Conservation (phyloP, 345 rosid species). For the Pseudoturritis turrita region DNA sequence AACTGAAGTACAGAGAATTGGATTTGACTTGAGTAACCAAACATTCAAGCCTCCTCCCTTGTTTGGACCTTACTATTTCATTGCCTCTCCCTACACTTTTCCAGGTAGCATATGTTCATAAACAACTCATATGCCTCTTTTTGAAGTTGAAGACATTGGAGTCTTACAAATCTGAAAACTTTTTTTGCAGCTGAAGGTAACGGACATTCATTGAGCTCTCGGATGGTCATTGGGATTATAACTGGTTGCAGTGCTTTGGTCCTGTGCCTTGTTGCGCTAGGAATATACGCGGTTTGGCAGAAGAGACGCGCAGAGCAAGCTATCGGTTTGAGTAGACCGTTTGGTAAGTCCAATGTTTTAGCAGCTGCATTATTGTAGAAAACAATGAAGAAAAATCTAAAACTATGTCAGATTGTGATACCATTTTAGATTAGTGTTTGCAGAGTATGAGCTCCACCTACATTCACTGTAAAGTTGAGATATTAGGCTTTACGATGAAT, state of each 20-base stretch:
- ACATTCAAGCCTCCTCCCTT: constrained; percentile 75
- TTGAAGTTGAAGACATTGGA: not conserved
- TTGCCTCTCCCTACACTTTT: constrained; percentile 80
- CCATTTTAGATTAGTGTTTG: not conserved
- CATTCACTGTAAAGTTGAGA: not conserved
- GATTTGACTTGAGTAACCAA: constrained; percentile 81
- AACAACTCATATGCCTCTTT: not conserved
- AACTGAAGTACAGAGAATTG: constrained; percentile 60
- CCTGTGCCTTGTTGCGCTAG: constrained; percentile 62
- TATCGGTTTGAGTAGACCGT: constrained; percentile 78
- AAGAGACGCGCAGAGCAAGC: constrained; percentile 95
- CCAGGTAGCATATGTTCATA: constrained; percentile 47
- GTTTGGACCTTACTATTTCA: constrained; percentile 87
- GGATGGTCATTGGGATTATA: constrained; percentile 44
- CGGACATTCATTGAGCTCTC: constrained; percentile 42
- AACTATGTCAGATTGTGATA: not conserved
- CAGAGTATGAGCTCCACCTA: not conserved
- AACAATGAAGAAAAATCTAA: not conserved
- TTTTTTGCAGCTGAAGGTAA: constrained; percentile 41
- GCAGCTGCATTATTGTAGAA: not conserved
- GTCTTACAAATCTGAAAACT: not conserved
- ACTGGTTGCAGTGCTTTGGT: constrained; percentile 49
- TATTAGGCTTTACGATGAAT: not conserved
- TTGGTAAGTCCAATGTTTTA: constrained; percentile 46
- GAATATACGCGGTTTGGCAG: constrained; percentile 71